Conservation (phyloP, 257 asterid species). For the Gentiana dahurica region DNA sequence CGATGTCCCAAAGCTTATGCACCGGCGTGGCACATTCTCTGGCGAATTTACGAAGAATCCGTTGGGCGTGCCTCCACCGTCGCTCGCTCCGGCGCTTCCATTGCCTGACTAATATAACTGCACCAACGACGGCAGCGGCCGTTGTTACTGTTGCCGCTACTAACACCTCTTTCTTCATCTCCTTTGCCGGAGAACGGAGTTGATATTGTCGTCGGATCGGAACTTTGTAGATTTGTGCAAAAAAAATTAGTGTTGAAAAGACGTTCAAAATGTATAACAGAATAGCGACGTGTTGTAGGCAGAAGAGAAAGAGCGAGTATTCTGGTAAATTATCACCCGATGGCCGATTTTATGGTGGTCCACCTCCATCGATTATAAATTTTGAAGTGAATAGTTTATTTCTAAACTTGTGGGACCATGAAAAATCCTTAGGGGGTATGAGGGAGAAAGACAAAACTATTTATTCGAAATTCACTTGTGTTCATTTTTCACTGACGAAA, state of each 20-base stretch:
- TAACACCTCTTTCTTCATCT: constrained; percentile 43
- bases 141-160: constrained; percentile 31
- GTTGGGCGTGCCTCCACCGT: constrained; percentile 39
- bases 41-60: constrained; percentile 52
- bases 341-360: too few relatives aligned
- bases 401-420: too few relatives aligned
- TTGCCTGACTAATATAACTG: constrained; percentile 24
- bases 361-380: too few relatives aligned
- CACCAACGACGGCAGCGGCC: constrained; percentile 31
- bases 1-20: constrained; percentile 43
- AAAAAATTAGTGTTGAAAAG: too few relatives aligned
- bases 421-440: too few relatives aligned
- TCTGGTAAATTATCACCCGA: constrained; percentile 4
- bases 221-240: neutral
- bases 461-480: too few relatives aligned
- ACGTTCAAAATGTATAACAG: constrained; percentile 10
- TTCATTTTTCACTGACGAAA: too few relatives aligned
- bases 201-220: neutral
- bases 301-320: constrained; percentile 20
- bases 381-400: too few relatives aligned
- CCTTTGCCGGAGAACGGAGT: neutral
- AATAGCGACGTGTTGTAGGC: constrained; percentile 14
- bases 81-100: constrained; percentile 37
- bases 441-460: too few relatives aligned
- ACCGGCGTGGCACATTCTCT: constrained; percentile 56